Evolutionary conservation across 306 rosid species (phyloP), one percentile per base, ranked within the genome.

Genomic region (Quercus wislizeni): DNA sequence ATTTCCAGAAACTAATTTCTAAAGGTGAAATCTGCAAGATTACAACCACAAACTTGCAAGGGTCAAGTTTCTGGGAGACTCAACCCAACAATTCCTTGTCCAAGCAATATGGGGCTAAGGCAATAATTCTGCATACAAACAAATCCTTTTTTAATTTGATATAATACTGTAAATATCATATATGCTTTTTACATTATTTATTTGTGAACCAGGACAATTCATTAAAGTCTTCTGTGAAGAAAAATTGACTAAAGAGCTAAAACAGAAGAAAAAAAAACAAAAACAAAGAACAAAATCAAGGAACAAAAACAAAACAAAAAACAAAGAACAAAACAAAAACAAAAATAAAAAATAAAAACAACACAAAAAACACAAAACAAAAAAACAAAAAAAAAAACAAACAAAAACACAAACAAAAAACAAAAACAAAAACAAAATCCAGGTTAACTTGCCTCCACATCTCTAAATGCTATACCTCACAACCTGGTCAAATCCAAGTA

Each of bases 1-100:
- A 67, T 67, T 33, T 67, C 52, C 52, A 64, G 17, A 64, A 64
- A 61, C 67, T 61, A 63, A 63, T 63, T 63, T 63, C 69, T 12
- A 30, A 67, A 19, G 3, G 52, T 67, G n/a, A 67, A 64, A 33
- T 19, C 51, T 35, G 72, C 72, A 19, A 19, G 72, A 31, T 25
- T n/a, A 7, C 20, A 67, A 64, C 21, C 21, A 15, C 46, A 31
- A 30, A 23, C 43, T 28, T 6, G 43, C 17, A 0, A n/a, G 72
- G 51, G 5, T 31, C 27, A 11, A 3, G 2, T 28, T 64, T 64
- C 43, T 64, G 11, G 43, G 6, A 30, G 15, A 64, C 70, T 5
- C 46, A 64, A 30, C 21, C 70, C 70, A 64, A 64, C 4, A 30
- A 30, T 64, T n/a, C 70, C 41, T 30, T 6, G 12, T 35, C 20